Evolutionary conservation across 2,329 filamentous ascomycete species (phyloP).

Genomic region (Colletotrichum australisinense): DNA sequence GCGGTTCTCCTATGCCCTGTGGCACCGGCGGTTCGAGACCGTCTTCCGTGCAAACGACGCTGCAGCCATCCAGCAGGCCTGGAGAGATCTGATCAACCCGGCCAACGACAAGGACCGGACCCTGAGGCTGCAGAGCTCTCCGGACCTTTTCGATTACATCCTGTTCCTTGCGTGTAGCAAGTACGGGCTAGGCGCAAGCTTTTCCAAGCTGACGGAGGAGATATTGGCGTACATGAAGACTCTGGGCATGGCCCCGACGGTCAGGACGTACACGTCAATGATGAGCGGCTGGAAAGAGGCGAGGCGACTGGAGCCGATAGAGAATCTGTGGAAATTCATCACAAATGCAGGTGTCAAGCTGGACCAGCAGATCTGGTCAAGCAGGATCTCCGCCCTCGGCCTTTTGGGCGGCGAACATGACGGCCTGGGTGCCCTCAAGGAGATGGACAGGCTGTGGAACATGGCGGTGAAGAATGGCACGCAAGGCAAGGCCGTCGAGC

Average conservation of each 20-base stretch:
- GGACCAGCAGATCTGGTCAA: slow-evolving; percentile 76
- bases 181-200: background rate
- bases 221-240: slow-evolving; percentile 56
- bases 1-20: slow-evolving; percentile 26
- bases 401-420: slow-evolving; percentile 61
- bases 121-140: slow-evolving; percentile 44
- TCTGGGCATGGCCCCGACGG: slow-evolving; percentile 66
- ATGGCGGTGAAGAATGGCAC: slow-evolving; percentile 44
- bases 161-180: slow-evolving; percentile 51
- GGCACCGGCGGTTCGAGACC: slow-evolving; percentile 29
- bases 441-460: slow-evolving; percentile 74
- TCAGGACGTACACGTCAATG: slow-evolving; percentile 79
- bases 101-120: slow-evolving; percentile 40
- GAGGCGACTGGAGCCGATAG: slow-evolving; percentile 68
- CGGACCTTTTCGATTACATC: slow-evolving; percentile 53
- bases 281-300: slow-evolving; percentile 75
- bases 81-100: slow-evolving; percentile 46
- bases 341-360: slow-evolving; percentile 66
- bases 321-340: slow-evolving; percentile 76
- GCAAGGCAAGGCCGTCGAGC: slow-evolving; percentile 59
- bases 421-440: slow-evolving; percentile 72
- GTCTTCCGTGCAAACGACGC: slow-evolving; percentile 24
- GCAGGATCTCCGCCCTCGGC: slow-evolving; percentile 75
- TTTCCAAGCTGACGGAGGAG: slow-evolving; percentile 23
- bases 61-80: slow-evolving; percentile 35